These are phyloP conservation scores for Claviceps sp. DNA, from an alignment of 2,329 filamentous ascomycete genomes.

Conservation along the genomic window DNA sequence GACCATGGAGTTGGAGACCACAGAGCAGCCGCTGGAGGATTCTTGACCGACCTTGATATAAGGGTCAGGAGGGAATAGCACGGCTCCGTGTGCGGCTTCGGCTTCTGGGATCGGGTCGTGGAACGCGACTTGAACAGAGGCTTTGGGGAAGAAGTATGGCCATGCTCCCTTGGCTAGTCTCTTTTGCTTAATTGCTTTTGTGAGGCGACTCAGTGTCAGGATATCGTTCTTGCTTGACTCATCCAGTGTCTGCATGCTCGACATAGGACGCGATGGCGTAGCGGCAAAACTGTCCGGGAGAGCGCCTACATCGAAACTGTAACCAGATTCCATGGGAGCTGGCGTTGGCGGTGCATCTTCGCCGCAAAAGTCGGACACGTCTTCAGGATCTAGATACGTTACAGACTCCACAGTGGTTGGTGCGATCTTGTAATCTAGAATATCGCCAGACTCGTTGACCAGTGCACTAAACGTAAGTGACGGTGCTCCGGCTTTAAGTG, in stretches of 20 bases:
- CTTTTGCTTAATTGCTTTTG: slow-evolving; percentile 27
- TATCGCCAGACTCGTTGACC: slow-evolving; percentile 36
- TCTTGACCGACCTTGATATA: slow-evolving; percentile 29
- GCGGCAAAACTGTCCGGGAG: slow-evolving; percentile 7
- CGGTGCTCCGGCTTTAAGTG: slow-evolving; percentile 35
- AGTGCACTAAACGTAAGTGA: slow-evolving; percentile 50
- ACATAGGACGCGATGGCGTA: slow-evolving; percentile 28
- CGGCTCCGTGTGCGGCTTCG: slow-evolving; percentile 3
- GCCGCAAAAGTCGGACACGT: slow-evolving; percentile 31
- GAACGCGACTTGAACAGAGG: slow-evolving; percentile 31
- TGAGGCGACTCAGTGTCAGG: slow-evolving; percentile 32
- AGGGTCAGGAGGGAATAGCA: slow-evolving; percentile 31
- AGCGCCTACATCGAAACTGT: slow-evolving; percentile 18
- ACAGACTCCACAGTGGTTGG: slow-evolving; percentile 40
- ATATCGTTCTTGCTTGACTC: slow-evolving; percentile 31
- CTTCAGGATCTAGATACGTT: slow-evolving; percentile 40
- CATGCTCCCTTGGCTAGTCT: slow-evolving; percentile 35
- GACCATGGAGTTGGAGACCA: slow-evolving; percentile 38
- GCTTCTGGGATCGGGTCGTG: slow-evolving; percentile 15
- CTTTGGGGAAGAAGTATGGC: slow-evolving; percentile 31
- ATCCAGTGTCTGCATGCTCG: slow-evolving; percentile 27
- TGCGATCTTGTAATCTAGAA: slow-evolving; percentile 41
- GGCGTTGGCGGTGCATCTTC: slow-evolving; percentile 15
- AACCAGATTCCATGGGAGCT: slow-evolving; percentile 3
- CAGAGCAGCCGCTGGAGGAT: slow-evolving; percentile 17